Conservation (phyloP, 345 rosid species). For the Camelina sativa region DNA sequence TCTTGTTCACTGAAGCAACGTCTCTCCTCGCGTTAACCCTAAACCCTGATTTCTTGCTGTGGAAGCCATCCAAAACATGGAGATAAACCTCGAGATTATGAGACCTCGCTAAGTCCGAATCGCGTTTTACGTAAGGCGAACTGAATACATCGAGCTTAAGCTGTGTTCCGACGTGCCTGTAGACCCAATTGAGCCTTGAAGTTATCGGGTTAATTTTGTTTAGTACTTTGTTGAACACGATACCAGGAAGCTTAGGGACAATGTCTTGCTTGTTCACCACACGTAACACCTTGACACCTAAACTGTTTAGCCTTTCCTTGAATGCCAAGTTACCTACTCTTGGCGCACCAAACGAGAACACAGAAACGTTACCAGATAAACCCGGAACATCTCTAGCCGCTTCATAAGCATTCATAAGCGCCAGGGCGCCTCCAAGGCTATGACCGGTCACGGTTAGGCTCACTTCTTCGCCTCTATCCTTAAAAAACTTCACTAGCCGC, state of each 20-base stretch:
- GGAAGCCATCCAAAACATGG: slow-evolving; percentile 62
- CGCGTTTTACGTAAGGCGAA: slow-evolving; percentile 59
- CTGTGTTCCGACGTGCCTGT: slow-evolving; percentile 62
- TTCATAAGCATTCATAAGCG: slow-evolving; percentile 63
- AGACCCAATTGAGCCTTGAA: slow-evolving; percentile 55
- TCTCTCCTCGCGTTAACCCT: slow-evolving; percentile 64
- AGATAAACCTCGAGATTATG: slow-evolving; percentile 68
- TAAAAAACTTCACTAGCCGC: slow-evolving; percentile 43
- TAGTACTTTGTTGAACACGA: slow-evolving; percentile 53
- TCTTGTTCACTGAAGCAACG: slow-evolving; percentile 63
- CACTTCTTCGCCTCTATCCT: slow-evolving; percentile 54
- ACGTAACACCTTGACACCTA: slow-evolving; percentile 60
- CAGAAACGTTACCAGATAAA: slow-evolving; percentile 49
- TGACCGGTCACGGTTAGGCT: slow-evolving; percentile 66
- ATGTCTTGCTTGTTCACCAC: slow-evolving; percentile 63
- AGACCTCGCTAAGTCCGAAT: slow-evolving; percentile 47
- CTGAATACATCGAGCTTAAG: slow-evolving; percentile 51
- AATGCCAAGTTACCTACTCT: slow-evolving; percentile 71
- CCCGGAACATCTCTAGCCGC: slow-evolving; percentile 51
- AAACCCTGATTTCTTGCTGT: slow-evolving; percentile 50
- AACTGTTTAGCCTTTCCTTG: slow-evolving; percentile 50
- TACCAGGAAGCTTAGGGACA: slow-evolving; percentile 66
- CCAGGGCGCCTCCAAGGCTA: slow-evolving; percentile 69
- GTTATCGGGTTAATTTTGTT: slow-evolving; percentile 51
- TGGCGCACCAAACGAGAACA: slow-evolving; percentile 68